Evolutionary conservation across 2,329 filamentous ascomycete genomes (phyloP).

Genomic region (Xylaria sp.): DNA sequence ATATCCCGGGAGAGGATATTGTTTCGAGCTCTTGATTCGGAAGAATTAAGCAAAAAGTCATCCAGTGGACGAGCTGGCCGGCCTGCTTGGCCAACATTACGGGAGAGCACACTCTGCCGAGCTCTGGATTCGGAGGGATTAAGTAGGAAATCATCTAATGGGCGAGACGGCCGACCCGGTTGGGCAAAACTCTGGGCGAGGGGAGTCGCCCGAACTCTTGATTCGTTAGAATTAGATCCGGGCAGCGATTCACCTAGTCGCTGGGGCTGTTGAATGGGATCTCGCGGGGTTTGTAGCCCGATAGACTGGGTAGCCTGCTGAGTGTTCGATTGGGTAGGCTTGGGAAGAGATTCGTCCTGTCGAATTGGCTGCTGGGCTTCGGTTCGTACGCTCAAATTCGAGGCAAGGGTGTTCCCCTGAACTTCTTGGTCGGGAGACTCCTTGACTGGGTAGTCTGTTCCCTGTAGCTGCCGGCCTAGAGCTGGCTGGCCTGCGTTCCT

Average conservation of each 20-base stretch:
- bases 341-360: background rate
- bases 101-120: background rate
- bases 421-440: no score
- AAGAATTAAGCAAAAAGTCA: slow-evolving; percentile 14
- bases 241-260: background rate
- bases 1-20: slow-evolving; percentile 20
- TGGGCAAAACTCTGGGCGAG: background rate
- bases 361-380: background rate
- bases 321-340: background rate
- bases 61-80: background rate
- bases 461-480: no score
- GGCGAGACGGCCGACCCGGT: background rate
- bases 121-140: background rate
- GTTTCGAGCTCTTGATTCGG: slow-evolving; percentile 23
- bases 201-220: background rate
- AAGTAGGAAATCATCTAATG: no score
- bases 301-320: background rate
- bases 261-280: background rate
- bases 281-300: background rate
- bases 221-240: background rate
- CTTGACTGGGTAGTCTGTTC: no score
- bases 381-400: no score
- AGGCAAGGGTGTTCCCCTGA: no score
- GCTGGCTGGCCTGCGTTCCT: no score
- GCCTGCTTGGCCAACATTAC: background rate